These are phyloP conservation scores for Ligustrum vulgare DNA, from an alignment of 257 asterid species.

Conservation along the genomic window DNA sequence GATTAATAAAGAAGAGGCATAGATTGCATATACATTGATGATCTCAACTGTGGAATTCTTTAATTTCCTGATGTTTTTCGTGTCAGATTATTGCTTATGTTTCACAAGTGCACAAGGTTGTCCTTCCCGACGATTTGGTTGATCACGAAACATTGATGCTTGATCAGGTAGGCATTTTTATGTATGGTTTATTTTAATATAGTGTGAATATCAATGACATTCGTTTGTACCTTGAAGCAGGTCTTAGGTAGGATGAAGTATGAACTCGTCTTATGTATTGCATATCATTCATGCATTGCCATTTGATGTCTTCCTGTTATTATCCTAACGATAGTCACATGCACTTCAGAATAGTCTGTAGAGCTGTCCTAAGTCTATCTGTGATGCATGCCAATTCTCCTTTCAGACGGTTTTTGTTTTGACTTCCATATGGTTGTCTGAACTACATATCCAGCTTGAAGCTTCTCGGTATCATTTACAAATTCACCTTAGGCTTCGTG, in stretches of 20 bases:
- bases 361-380: too few relatives aligned
- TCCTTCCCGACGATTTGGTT: conserved; percentile 73
- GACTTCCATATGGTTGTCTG: background rate
- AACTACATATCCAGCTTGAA: background rate
- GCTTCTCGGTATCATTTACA: background rate
- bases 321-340: background rate
- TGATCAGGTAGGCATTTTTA: conserved; percentile 57
- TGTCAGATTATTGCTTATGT: conserved; percentile 93
- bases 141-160: conserved; percentile 69
- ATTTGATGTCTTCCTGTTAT: background rate
- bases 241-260: background rate
- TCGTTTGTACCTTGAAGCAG: background rate
- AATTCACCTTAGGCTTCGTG: background rate
- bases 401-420: background rate
- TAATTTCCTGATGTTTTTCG: conserved; percentile 25
- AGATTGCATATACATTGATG: background rate
- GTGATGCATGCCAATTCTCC: background rate
- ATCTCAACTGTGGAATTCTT: conserved; percentile 19
- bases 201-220: background rate
- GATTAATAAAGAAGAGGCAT: background rate
- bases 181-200: conserved; percentile 17
- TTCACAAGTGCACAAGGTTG: conserved; percentile 88
- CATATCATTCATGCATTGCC: background rate
- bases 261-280: background rate
- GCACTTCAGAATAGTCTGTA: background rate